Evolutionary conservation across 306 rosid species (phyloP).

Genomic region (Clitoria ternatea): DNA sequence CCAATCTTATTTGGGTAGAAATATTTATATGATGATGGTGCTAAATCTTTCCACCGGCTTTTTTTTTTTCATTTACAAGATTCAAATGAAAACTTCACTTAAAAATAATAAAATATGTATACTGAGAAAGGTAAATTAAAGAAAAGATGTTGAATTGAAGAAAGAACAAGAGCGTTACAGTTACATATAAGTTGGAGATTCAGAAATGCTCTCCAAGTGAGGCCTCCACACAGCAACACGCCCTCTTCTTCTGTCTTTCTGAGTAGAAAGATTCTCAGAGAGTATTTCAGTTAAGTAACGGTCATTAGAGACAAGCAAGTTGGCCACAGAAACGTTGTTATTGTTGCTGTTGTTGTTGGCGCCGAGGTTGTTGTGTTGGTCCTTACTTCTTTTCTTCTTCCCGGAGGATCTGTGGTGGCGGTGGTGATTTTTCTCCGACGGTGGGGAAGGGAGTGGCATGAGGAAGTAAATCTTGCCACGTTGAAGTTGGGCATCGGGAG

Average conservation of each 20-base stretch:
- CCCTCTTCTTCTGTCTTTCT: slow-evolving; percentile 73
- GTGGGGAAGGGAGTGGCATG: slow-evolving; percentile 58
- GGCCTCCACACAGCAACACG: slow-evolving; percentile 95
- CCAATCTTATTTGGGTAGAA: too few species aligned
- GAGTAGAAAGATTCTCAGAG: slow-evolving; percentile 75
- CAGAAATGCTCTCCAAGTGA: slow-evolving; percentile 80
- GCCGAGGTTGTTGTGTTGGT: not conserved
- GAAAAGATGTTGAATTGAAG: slow-evolving; percentile 9
- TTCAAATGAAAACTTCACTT: too few species aligned
- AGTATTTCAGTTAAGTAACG: slow-evolving; percentile 75
- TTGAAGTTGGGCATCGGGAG: slow-evolving; percentile 86
- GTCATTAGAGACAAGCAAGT: slow-evolving; percentile 55
- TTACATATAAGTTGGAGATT: slow-evolving; percentile 62
- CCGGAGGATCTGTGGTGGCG: slow-evolving; percentile 26
- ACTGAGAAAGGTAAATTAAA: not conserved
- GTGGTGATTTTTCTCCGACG: slow-evolving; percentile 24
- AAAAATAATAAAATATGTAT: slow-evolving; percentile 6
- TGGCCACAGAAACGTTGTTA: slow-evolving; percentile 33
- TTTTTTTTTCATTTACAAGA: too few species aligned
- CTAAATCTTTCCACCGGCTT: too few species aligned
- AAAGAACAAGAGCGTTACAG: not conserved
- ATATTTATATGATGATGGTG: too few species aligned
- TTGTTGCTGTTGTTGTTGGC: not conserved
- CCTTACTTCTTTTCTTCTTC: slow-evolving; percentile 38
- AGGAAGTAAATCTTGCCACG: slow-evolving; percentile 99